Evolutionary conservation across 768 basidiomycete species (phyloP), one percentile per base, ranked within the genome.

Genomic region (Mycena rebaudengoi): DNA sequence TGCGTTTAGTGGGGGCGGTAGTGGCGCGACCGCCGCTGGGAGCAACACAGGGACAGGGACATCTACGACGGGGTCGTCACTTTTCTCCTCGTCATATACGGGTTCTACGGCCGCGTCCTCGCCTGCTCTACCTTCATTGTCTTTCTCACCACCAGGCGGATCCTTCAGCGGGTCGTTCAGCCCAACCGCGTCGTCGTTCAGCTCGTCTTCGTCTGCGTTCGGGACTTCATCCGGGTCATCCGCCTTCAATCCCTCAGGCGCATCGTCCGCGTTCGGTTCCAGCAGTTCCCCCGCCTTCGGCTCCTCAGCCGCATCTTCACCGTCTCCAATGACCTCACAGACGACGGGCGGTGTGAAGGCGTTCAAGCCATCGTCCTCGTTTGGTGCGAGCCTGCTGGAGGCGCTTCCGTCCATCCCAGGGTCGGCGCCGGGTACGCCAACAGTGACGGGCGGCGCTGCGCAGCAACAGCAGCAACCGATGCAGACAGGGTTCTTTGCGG

Each of bases 281-380:
- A 35, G 52, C 12, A 62, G 44, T 12, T 64, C 62, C n/a, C n/a
- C n/a, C 10, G 55, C 48, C 35, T 44, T 64, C 26, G 50, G 28
- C 43, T 63, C 70, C 10, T 74, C 76, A 20, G 61, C 70, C 4
- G 55, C 73, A n/a, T 70, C 75, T 18, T 51, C 52, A 2, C 79
- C 80, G 5, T 71, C 25, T 11, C 53, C 37, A 32, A 75, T 85
- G 30, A 80, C 82, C 60, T 73, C 84, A 6, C 86, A 87, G 53
- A 66, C 79, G 26, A 86, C 85, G 18, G 86, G 86, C 4, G 82
- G 85, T 39, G 79, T 94, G 66, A 93, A 91, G 72, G 86, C 91
- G 7, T 95, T 95, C 82, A 93, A 94, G 70, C 94, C 94, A 3
- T 84, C 89, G 3, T 91, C 89, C 2, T 89, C 86, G 40, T 95